phyloP scores from a whole-genome alignment of 2,329 filamentous ascomycete species.

The Trichoderma semiorbis region DNA sequence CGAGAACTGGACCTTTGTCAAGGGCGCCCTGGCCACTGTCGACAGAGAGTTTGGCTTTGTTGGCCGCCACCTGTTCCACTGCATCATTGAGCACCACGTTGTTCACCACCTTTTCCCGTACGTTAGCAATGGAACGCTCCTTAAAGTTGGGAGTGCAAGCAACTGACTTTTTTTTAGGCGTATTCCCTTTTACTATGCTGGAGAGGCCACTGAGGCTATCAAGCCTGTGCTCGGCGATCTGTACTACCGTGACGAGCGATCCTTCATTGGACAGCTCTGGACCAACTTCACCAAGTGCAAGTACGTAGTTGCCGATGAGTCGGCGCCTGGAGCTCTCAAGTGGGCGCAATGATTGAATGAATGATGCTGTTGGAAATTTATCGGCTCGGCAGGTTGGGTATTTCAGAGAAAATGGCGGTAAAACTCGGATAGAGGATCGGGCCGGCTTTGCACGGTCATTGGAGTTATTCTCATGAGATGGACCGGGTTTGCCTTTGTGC shows the following conservation, averaged over 20 bases:
- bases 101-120: slow-evolving; percentile 55
- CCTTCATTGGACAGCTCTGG: slow-evolving; percentile 6
- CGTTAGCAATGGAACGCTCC: background rate
- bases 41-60: slow-evolving; percentile 62
- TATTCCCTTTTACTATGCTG: slow-evolving; percentile 17
- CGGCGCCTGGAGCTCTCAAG: slow-evolving; percentile 12
- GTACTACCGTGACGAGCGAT: slow-evolving; percentile 10
- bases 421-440: slow-evolving; percentile 6
- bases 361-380: background rate
- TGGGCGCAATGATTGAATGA: slow-evolving; percentile 10
- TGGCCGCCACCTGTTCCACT: slow-evolving; percentile 60
- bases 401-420: background rate
- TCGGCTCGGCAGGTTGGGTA: background rate
- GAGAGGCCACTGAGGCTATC: slow-evolving; percentile 13
- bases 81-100: slow-evolving; percentile 58
- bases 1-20: slow-evolving; percentile 57
- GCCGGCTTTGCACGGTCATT: background rate
- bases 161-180: background rate
- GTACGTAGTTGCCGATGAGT: slow-evolving; percentile 13
- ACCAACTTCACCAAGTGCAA: slow-evolving; percentile 16
- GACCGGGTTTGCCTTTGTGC: background rate
- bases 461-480: background rate
- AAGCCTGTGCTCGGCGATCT: slow-evolving; percentile 14
- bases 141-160: background rate
- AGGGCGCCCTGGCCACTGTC: slow-evolving; percentile 58